Base-by-base conservation (phyloP, 805 yeast genomes). In the Kodamaea leandrae region DNA sequence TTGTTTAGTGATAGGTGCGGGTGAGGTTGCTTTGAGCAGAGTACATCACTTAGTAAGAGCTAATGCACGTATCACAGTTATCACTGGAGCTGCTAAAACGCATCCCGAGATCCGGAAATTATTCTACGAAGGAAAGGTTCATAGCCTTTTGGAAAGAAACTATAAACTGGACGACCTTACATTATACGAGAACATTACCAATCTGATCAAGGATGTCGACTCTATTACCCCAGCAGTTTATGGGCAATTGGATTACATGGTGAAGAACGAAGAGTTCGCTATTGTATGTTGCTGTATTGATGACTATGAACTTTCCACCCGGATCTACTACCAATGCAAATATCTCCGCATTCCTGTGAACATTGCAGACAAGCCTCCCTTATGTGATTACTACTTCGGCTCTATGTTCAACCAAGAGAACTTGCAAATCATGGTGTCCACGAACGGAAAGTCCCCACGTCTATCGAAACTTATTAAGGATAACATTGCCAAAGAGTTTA, bases 321-420 rank as follows among this genome's bases (percentile, higher is more conserved):
- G 63, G 47, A 78, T 86, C 15, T 86, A 82, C 55, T 71, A 76
- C 46, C 61, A 68, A 45, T 61, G 71, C 45, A 64, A 72, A 48
- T 51, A 59, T 37, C 51, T 67, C 32, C 62, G 78, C 43, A 49
- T 87, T 58, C 77, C 78, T 18, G 87, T 84, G 17, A 86, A 86
- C 54, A 82, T 86, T 28, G 95, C 95, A 1, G 96, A 86, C 58
- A 83, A 83, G 46, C 95, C 95, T 2, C 74, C 76, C n/a, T 65
- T 78, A 45, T 86, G 96, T 64, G 96, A 86, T 60, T 86, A 85
- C 60, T 86, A 85, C 64, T 86, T 86, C 59, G 96, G 95, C 1
- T 77, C 90, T 17, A 80, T 83, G 66, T 80, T 77, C 58, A 72
- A 85, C 53, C 77, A 76, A 48, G 93, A 90, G 12, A 77, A 80